Evolutionary conservation across 768 basidiomycete genomes (phyloP), one percentile per base, ranked within the genome.

Genomic region (Xerocomus brunneocitrinus): DNA sequence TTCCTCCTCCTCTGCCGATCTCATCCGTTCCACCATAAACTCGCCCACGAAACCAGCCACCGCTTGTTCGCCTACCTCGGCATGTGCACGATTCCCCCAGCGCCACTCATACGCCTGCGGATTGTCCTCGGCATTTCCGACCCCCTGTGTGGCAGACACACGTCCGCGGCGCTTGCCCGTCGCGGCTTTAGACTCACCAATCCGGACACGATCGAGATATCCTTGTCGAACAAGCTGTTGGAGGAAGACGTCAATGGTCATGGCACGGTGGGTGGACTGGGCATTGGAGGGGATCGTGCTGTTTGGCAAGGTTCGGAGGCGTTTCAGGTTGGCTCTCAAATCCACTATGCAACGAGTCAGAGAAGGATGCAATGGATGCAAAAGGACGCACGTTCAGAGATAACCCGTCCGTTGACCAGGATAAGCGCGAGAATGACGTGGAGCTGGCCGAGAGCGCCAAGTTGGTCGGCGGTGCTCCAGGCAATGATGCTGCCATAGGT

Each of bases 381-480:
- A 47, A 34, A 3, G 22, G 16, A 61, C 67, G 32, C 61, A 94
- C 94, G 69, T 61, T 97, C 93, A 27, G 76, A 74, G 16, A 97
- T 75, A 13, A 81, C 78, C 9, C 87, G 74, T 42, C 91, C 91
- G 58, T 81, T 84, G 41, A 87, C 87, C n/a, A 98, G 76, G 44
- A 98, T 84, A 24, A 97, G 73, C 0, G 87, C 83, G 9, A 98
- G 80, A 35, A 98, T 78, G 14, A 91, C 81, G 51, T 91, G 87
- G 13, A 94, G 75, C 5, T 97, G 69, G 8, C 93, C 95, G 24
- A 88, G 65, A 3, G 79, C 63, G 2, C 79, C 85, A 1, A 91
- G 73, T 57, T 94, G 79, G 64, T 92, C 83, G 12, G 74, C 65
- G 49, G 72, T 74, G 54, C 80, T 85, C 85, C 88, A 91, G 0